Evolutionary conservation across 345 rosid species (phyloP).

Genomic region (Fremontodendron californicum): DNA sequence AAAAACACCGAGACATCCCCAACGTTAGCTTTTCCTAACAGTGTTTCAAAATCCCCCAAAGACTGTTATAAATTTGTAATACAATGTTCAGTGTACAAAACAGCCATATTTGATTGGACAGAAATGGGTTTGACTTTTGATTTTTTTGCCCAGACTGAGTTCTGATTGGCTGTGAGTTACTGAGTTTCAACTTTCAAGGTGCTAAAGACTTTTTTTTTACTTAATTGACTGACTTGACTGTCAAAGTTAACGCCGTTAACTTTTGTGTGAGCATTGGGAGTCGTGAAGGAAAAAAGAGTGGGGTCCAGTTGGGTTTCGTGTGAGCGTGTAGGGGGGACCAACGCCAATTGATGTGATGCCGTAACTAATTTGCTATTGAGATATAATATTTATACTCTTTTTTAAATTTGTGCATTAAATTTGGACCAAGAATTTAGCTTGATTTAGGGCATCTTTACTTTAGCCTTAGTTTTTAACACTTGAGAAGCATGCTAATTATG

Average conservation of each 20-base stretch:
- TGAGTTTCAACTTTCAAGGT: too few species aligned
- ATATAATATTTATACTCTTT: not conserved
- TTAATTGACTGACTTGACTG: not conserved
- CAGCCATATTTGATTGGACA: not conserved
- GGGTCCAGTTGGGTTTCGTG: constrained; percentile 25
- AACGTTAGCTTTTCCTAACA: not conserved
- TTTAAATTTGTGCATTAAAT: not conserved
- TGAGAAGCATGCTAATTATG: not conserved
- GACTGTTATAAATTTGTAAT: not conserved
- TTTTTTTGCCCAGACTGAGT: not conserved
- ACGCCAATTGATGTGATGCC: constrained; percentile 4
- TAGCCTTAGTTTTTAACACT: not conserved
- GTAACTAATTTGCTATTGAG: not conserved
- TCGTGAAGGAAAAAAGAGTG: not conserved
- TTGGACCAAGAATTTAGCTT: not conserved
- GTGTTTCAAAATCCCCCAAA: not conserved
- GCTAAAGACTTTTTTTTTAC: not conserved
- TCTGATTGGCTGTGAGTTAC: not conserved
- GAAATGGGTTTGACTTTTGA: not conserved
- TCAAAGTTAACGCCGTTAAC: not conserved
- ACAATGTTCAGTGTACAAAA: not conserved
- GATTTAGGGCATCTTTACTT: not conserved
- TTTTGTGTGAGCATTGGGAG: not conserved
- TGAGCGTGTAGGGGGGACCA: constrained; percentile 20
- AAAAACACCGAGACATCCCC: not conserved